Conservation (phyloP, 257 asterid species). For the Forsythia viridissima region DNA sequence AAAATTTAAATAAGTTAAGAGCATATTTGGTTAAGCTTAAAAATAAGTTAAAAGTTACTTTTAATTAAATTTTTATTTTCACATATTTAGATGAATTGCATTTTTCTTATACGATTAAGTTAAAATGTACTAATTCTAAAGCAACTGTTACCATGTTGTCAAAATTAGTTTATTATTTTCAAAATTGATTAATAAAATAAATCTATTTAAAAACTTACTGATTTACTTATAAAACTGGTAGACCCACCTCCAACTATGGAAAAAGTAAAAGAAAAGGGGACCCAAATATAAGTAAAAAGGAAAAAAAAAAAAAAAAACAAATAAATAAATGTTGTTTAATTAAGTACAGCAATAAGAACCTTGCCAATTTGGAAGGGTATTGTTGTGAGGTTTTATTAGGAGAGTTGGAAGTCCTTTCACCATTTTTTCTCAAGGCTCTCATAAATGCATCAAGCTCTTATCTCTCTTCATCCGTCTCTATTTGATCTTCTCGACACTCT, state of each 20-base stretch:
- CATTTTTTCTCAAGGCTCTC: conserved; percentile 43
- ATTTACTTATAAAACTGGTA: no score
- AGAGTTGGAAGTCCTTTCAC: background rate
- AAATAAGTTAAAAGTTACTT: no score
- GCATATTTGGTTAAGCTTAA: no score
- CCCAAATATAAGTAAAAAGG: background rate
- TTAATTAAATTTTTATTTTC: no score
- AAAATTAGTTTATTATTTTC: no score
- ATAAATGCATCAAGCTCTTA: conserved; percentile 31
- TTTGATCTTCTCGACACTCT: conserved; percentile 55
- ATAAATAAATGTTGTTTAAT: background rate
- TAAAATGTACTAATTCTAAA: no score
- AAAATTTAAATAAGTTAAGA: no score
- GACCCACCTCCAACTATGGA: background rate
- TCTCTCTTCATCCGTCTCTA: conserved; percentile 47
- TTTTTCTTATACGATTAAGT: no score
- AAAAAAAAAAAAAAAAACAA: background rate
- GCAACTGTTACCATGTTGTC: no score
- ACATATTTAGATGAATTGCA: no score
- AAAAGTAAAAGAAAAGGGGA: background rate
- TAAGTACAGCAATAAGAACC: background rate
- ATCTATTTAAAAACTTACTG: no score
- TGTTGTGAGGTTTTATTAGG: background rate
- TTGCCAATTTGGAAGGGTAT: background rate
- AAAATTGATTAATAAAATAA: no score